Conservation (phyloP, 305 asterid species). For the Fraxinus sp. region DNA sequence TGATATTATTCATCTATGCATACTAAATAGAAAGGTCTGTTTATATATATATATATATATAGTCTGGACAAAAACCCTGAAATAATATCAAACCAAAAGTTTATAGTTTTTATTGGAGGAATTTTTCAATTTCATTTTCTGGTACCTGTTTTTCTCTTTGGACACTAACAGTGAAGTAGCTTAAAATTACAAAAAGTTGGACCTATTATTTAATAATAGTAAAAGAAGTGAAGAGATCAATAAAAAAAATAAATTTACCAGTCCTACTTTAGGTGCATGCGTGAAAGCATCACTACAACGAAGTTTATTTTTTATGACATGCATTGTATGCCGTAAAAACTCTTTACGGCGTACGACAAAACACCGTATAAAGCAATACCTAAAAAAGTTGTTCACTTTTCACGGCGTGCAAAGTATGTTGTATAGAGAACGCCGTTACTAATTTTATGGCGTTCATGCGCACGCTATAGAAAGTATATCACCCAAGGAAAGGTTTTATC, state of each 20-base stretch:
- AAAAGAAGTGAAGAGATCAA: background rate
- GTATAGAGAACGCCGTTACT: background rate
- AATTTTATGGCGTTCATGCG: background rate
- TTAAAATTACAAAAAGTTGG: background rate
- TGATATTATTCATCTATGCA: too few relatives aligned
- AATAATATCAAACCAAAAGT: background rate
- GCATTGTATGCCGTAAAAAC: too few relatives aligned
- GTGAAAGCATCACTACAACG: too few relatives aligned
- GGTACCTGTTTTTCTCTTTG: too few relatives aligned
- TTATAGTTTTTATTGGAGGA: background rate
- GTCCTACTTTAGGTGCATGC: background rate
- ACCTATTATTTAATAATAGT: background rate
- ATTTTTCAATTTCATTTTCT: background rate
- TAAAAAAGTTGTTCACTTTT: too few relatives aligned
- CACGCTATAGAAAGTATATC: background rate
- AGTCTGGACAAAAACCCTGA: background rate
- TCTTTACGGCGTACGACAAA: too few relatives aligned
- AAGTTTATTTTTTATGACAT: too few relatives aligned
- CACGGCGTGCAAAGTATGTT: background rate
- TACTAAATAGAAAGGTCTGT: background rate
- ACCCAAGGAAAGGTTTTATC: background rate
- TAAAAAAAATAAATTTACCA: too few relatives aligned
- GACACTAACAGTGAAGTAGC: background rate
- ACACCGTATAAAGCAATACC: too few relatives aligned
- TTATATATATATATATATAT: too few relatives aligned